These are phyloP conservation scores for Lodderomyces parapsilosis DNA, from an alignment of 1,139 yeast species.

Conservation along the genomic window DNA sequence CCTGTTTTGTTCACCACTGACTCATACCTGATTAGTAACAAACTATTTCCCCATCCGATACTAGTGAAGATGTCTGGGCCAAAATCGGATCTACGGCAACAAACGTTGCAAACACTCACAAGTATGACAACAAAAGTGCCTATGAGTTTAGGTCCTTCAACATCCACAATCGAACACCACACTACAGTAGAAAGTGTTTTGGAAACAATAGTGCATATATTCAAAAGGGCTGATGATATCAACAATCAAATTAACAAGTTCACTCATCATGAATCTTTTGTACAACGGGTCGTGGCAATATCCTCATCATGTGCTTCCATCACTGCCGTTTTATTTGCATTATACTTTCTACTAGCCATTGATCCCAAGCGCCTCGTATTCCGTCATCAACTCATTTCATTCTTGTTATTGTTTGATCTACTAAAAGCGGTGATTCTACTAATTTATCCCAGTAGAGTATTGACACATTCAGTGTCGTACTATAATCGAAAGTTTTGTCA, in stretches of 20 bases:
- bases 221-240: slow-evolving; percentile 7
- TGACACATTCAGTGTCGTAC: slow-evolving; percentile 49
- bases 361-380: slow-evolving; percentile 63
- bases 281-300: slow-evolving; percentile 53
- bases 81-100: not conserved
- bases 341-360: slow-evolving; percentile 57
- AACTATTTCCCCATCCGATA: not conserved
- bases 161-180: slow-evolving; percentile 2
- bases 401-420: slow-evolving; percentile 68
- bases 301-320: slow-evolving; percentile 60
- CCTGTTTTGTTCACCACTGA: not conserved
- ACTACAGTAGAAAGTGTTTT: not conserved
- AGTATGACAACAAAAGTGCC: not conserved
- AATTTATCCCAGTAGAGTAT: slow-evolving; percentile 66
- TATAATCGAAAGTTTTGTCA: slow-evolving; percentile 59
- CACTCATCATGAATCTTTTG: slow-evolving; percentile 24
- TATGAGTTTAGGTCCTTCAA: not conserved
- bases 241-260: slow-evolving; percentile 25
- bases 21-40: not conserved
- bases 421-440: slow-evolving; percentile 70
- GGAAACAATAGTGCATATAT: not conserved
- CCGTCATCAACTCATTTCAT: slow-evolving; percentile 70
- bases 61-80: not conserved
- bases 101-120: not conserved
- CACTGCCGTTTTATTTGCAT: slow-evolving; percentile 50